phyloP scores from a whole-genome alignment of 495 filamentous ascomycete species.

The Daldinia decipiens region DNA sequence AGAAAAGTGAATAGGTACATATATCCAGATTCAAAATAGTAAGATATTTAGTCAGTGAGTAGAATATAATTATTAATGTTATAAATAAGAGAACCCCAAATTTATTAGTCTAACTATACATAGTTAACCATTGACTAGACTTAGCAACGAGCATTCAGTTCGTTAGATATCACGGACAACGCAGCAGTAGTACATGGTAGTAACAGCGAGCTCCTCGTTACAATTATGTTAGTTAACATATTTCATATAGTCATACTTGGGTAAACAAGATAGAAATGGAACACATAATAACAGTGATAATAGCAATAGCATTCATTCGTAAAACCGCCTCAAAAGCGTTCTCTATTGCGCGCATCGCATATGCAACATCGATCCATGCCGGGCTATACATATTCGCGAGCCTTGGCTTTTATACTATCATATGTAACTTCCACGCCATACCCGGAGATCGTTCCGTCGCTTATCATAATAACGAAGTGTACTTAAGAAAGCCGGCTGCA shows the following conservation, averaged over 20 bases:
- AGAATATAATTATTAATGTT: too few species aligned
- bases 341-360: constrained; percentile 20
- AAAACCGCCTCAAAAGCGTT: constrained; percentile 8
- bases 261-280: neutral
- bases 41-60: too few species aligned
- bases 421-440: neutral
- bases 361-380: constrained; percentile 7
- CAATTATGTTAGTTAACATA: too few species aligned
- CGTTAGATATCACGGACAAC: too few species aligned
- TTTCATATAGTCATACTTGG: too few species aligned
- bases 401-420: neutral
- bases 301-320: neutral
- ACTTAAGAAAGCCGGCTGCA: neutral
- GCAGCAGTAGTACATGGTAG: neutral
- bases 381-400: neutral
- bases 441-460: neutral
- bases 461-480: too few species aligned
- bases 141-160: too few species aligned
- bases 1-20: too few species aligned
- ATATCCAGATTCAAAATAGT: too few species aligned
- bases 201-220: neutral
- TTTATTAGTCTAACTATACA: too few species aligned
- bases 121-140: too few species aligned
- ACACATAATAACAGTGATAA: neutral
- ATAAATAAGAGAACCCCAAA: too few species aligned